Evolutionary conservation across 1,284 basidiomycete genomes (phyloP), one percentile per base, ranked within the genome.

Genomic region (Ganoderma lingzhi): DNA sequence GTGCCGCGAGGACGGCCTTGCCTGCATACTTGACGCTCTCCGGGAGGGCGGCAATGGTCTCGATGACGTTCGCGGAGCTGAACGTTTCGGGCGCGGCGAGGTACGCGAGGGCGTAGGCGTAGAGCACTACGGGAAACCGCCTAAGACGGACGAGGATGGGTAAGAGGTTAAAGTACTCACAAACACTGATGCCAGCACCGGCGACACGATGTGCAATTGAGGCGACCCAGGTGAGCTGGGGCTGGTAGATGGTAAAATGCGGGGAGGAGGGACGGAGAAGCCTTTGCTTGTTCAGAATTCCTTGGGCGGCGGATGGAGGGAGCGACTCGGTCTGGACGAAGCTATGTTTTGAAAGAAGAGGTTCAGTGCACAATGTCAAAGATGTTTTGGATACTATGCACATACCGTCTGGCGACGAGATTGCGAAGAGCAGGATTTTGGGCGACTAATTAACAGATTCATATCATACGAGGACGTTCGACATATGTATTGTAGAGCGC

Each of bases 171-270:
- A 61, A 12, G 59, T 68, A 90, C 94, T 78, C 78, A 96, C 94
- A 85, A 70, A 87, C 90, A 71, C 92, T 92, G 65, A 99, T 85
- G 12, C 86, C 94, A 30, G 83, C 87, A 70, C 98, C 97, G 6
- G 96, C 95, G 61, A 89, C 82, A 80, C 97, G 93, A 84, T 99
- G 93, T 41, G 87, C 87, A 77, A 97, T 96, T 17, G 96, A 98
- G 3, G 83, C 87, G 67, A 92, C 48, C 95, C 95, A 98, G 56
- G 97, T 99, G 60, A 96, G 82, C 81, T 98, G 97, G 28, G 96
- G 96, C 81, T 98, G 94, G 85, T 99, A 99, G 82, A 99, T 98
- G 62, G 95, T 95, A 77, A 97, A 93, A 82, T 98, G 96, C 30
- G 98, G 97, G 76, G 93, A 94, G 68, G 87, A 93, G 23, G 98